Base-by-base conservation (phyloP, 495 filamentous ascomycete genomes). In the Trichocladium uniseriatum region DNA sequence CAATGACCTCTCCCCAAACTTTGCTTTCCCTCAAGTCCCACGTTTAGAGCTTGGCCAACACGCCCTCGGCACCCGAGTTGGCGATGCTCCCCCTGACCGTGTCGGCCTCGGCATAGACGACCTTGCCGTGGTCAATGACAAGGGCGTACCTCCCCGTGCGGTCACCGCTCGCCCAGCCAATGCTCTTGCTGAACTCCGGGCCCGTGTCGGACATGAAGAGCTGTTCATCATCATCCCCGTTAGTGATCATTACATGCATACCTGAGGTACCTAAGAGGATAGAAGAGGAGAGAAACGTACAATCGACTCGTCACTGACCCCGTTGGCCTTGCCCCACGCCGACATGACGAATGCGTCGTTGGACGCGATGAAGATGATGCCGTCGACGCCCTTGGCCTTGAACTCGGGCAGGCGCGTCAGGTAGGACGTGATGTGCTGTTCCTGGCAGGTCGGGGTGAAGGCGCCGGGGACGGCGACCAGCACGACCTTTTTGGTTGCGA, bases 241-340 rank as follows among this genome's bases (percentile, higher is more conserved):
- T n/a, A n/a, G n/a, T n/a, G n/a, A n/a, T n/a, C n/a, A n/a, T n/a
- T n/a, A n/a, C n/a, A n/a, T n/a, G n/a, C n/a, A n/a, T n/a, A n/a
- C n/a, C n/a, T n/a, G n/a, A n/a, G n/a, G n/a, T n/a, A n/a, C n/a
- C n/a, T n/a, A n/a, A n/a, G n/a, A n/a, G n/a, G n/a, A n/a, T n/a
- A n/a, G n/a, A 15, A 39, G 31, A n/a, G 34, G 34, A 35, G 13
- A 24, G 18, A 24, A 7, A 74, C 82, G 52, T 69, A 91, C 86
- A 59, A 94, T 87, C 53, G 82, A 79, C 46, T 94, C 82, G 40
- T 79, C 79, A 63, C 80, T 85, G 59, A 94, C 77, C 29, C 76
- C 77, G 72, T 95, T 94, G 56, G 89, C 91, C 79, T 95, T 95
- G 64, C 82, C 84, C 91, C 91, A 97, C 45, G 91, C 91, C 61